Conservation (phyloP, 371 early-diverging fungal genomes). For the Rhizopus microsporus region DNA sequence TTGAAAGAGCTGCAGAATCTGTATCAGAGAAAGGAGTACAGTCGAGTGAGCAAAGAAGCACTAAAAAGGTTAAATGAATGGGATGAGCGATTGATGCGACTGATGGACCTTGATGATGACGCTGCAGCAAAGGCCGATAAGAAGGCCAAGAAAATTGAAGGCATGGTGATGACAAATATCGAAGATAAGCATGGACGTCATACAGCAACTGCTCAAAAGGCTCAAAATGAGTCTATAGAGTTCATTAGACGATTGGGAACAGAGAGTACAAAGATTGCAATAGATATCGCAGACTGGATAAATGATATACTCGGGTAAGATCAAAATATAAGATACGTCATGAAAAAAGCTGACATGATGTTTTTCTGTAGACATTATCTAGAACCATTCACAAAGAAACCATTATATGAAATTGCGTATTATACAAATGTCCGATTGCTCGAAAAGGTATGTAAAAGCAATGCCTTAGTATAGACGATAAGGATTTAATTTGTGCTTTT, state of each 20-base stretch:
- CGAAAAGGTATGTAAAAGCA: constrained; percentile 56
- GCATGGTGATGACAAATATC: constrained; percentile 34
- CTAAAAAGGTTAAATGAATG: constrained; percentile 20
- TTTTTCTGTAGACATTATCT: constrained; percentile 43
- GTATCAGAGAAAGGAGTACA: constrained; percentile 11
- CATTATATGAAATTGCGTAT: constrained; percentile 76
- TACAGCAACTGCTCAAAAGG: constrained; percentile 53
- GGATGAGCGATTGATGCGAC: constrained; percentile 12
- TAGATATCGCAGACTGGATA: constrained; percentile 53
- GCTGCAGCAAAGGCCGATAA: constrained; percentile 17
- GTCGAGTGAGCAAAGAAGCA: constrained; percentile 7
- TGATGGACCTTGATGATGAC: constrained; percentile 12
- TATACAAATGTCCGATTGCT: constrained; percentile 69
- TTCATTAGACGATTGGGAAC: constrained; percentile 36
- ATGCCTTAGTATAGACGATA: neutral
- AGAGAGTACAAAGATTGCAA: constrained; percentile 45
- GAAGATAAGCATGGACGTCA: constrained; percentile 35
- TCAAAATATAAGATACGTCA: neutral
- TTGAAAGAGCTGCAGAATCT: constrained; percentile 10
- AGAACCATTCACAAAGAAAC: constrained; percentile 53
- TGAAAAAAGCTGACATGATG: neutral
- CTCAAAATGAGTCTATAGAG: constrained; percentile 36
- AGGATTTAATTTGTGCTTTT: too few relatives aligned
- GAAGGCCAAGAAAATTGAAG: constrained; percentile 36
- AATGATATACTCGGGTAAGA: constrained; percentile 42